Conservation (phyloP, 345 rosid species). For the Eucalyptus camaldulensis region DNA sequence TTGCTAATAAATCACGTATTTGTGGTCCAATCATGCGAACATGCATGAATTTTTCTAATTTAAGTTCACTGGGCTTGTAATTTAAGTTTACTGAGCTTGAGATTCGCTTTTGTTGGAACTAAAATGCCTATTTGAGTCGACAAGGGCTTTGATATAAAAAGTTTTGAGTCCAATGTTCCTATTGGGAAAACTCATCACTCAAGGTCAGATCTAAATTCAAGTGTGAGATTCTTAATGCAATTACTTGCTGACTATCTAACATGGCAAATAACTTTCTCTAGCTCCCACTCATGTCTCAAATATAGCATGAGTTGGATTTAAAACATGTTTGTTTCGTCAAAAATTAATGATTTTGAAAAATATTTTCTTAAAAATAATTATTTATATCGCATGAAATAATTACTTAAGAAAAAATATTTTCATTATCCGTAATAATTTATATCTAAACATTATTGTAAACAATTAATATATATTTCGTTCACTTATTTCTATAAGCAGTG, state of each 20-base stretch:
- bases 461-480: neutral
- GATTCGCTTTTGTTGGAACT: neutral
- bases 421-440: too few species aligned
- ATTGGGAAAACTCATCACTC: fast-evolving
- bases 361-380: too few species aligned
- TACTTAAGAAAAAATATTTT: too few species aligned
- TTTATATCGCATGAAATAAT: too few species aligned
- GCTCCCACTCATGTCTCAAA: neutral
- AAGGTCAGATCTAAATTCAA: neutral
- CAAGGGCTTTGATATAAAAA: neutral
- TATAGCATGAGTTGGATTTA: neutral
- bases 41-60: neutral
- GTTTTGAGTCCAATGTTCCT: fast-evolving
- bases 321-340: fast-evolving
- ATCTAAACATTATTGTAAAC: too few species aligned
- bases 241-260: fast-evolving
- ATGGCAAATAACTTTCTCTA: neutral
- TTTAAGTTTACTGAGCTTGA: neutral
- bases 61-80: neutral
- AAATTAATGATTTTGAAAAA: neutral
- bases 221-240: neutral
- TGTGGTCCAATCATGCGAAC: neutral
- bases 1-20: too few species aligned
- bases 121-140: fast-evolving
- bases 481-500: neutral